Base-by-base conservation (phyloP, 2,329 filamentous ascomycete species). In the Emericellopsis cladophorae region DNA sequence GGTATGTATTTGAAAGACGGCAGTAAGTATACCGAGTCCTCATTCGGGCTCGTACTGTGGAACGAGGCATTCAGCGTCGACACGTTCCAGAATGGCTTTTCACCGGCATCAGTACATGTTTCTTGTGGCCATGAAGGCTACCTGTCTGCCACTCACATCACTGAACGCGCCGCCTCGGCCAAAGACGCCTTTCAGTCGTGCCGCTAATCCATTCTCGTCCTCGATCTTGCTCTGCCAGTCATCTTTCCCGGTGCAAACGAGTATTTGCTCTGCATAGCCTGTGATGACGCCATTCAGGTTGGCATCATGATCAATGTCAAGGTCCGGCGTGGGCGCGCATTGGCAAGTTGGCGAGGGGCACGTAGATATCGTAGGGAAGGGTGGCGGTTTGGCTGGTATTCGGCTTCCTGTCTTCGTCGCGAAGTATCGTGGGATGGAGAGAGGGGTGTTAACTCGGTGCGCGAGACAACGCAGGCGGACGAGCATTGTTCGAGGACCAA, bases 221-320 rank as follows among this genome's bases (percentile, higher is more conserved):
- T 94, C 88, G 46, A 95, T 93, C 43, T 76, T 75, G 53, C 83
- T 89, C 23, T 71, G 67, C 89, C 89, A 95, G 61, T 94, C 84
- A 24, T 71, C 64, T 45, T 78, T 76, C 5, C 86, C 88, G 0
- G 88, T 94, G 46, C 83, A 89, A 12, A 95, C 70, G 9, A 96
- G 61, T 4, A 95, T 74, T 50, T 95, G 88, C 59, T 93, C 81
- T 1, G 79, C 70, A 56, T 95, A 94, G 1, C 72, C 67, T 2
- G 82, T 70, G 62, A 95, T 89, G 6, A 83, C 81, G 11, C 84
- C 84, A 54, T 84, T 81, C 35, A 95, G 65, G 15, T 73, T 68
- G 32, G 74, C 74, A 45, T 75, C 70, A 50, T 72, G 70, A 54
- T 95, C 88, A 40, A 95, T 89, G 18, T 80, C 75, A 14, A 93